Conservation (phyloP, 257 asterid genomes). For the Leonotis leonurus region DNA sequence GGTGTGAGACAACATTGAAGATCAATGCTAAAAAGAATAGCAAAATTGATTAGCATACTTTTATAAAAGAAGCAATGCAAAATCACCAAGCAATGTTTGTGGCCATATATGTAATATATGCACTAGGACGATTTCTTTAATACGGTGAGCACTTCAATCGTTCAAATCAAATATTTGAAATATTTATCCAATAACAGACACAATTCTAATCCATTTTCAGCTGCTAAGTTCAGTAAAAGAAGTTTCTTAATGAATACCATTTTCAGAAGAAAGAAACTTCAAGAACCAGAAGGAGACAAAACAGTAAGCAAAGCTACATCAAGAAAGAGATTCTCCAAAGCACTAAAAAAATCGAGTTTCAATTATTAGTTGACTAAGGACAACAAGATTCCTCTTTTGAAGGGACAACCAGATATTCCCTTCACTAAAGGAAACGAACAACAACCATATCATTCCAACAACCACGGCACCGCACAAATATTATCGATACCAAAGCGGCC, state of each 20-base stretch:
- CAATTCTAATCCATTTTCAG: background rate
- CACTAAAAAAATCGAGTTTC: constrained; percentile 40
- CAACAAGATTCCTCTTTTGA: constrained; percentile 45
- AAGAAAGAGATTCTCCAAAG: constrained; percentile 53
- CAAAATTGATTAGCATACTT: background rate
- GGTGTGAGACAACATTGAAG: background rate
- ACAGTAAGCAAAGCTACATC: constrained; percentile 27
- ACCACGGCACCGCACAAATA: constrained; percentile 17
- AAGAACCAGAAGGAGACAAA: constrained; percentile 14
- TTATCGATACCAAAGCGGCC: constrained; percentile 12
- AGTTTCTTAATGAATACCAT: background rate
- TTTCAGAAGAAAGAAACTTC: constrained; percentile 1
- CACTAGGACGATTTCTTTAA: too few species aligned
- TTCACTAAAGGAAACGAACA: constrained; percentile 4
- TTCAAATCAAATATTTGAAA: too few species aligned
- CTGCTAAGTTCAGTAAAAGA: background rate
- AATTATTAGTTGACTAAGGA: constrained; percentile 40
- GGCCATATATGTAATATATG: too few species aligned
- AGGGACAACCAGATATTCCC: constrained; percentile 38
- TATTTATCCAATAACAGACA: background rate
- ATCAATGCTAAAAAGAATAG: background rate
- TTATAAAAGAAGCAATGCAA: background rate
- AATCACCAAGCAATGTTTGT: too few species aligned
- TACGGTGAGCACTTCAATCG: too few species aligned
- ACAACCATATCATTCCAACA: constrained; percentile 10